Conservation (phyloP, 2,329 filamentous ascomycete genomes). For the Cladosporium austrohemisphaericum region DNA sequence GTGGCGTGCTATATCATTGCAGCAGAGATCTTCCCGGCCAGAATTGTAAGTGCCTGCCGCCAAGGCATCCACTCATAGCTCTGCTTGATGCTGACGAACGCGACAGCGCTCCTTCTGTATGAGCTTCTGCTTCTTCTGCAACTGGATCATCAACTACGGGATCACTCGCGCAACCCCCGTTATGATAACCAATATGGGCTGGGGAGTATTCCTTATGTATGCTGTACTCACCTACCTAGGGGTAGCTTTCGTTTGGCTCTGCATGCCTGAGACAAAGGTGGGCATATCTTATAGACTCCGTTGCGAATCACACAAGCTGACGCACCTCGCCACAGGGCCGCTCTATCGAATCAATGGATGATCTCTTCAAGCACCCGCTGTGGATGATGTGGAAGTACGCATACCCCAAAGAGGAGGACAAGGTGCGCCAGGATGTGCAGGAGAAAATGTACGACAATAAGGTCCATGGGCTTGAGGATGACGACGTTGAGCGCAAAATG, state of each 20-base stretch:
- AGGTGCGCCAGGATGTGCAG: conserved; percentile 20
- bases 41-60: not conserved
- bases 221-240: conserved; percentile 19
- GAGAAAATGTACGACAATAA: conserved; percentile 16
- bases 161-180: conserved; percentile 19
- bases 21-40: not conserved
- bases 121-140: conserved; percentile 21
- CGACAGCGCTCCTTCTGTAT: conserved; percentile 17
- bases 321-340: conserved; percentile 15
- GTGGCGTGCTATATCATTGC: not conserved
- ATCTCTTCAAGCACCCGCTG: conserved; percentile 20
- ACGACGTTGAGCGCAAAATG: not conserved
- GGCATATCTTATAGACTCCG: not conserved
- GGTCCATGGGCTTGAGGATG: not conserved
- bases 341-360: conserved; percentile 22
- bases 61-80: no score
- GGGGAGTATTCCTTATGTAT: conserved; percentile 20
- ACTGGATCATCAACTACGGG: conserved; percentile 23
- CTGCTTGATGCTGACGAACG: no score
- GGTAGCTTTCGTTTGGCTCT: conserved; percentile 20
- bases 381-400: conserved; percentile 22
- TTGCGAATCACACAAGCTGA: no score
- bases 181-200: conserved; percentile 21
- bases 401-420: conserved; percentile 21
- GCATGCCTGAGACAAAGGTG: conserved; percentile 19